Conservation (phyloP, 2,329 filamentous ascomycete genomes). For the Magnaporthales sp. region DNA sequence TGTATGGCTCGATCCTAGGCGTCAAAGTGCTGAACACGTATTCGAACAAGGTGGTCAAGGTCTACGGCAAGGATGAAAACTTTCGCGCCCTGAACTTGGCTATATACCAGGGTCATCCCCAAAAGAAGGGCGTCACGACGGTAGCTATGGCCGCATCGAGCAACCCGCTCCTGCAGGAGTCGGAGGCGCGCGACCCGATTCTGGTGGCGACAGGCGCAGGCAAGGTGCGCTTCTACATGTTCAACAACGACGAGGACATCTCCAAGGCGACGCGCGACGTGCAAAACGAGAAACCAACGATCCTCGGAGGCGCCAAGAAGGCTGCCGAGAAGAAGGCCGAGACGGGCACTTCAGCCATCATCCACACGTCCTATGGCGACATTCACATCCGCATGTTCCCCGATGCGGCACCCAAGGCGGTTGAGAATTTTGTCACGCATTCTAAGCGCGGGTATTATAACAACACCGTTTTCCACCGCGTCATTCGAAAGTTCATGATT, state of each 20-base stretch:
- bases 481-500: constrained; percentile 99
- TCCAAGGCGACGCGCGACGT: constrained; percentile 81
- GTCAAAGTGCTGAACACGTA: constrained; percentile 94
- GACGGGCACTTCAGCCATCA: constrained; percentile 67
- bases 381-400: constrained; percentile 91
- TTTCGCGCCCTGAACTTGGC: constrained; percentile 76
- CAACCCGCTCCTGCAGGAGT: constrained; percentile 88
- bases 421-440: constrained; percentile 96
- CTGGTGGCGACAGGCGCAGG: constrained; percentile 74
- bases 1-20: constrained; percentile 88
- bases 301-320: constrained; percentile 48
- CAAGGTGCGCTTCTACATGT: constrained; percentile 96
- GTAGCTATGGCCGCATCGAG: constrained; percentile 94
- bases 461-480: constrained; percentile 91
- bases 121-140: constrained; percentile 87
- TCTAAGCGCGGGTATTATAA: constrained; percentile 91
- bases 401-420: constrained; percentile 83
- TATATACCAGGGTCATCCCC: constrained; percentile 89
- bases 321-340: constrained; percentile 55
- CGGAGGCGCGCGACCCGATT: constrained; percentile 84
- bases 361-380: constrained; percentile 92
- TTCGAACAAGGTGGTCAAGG: constrained; percentile 84
- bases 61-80: constrained; percentile 84
- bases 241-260: constrained; percentile 80
- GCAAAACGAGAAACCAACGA: constrained; percentile 85